These are phyloP conservation scores for Lagenaria siceraria DNA, from an alignment of 306 rosid species.

Conservation along the genomic window DNA sequence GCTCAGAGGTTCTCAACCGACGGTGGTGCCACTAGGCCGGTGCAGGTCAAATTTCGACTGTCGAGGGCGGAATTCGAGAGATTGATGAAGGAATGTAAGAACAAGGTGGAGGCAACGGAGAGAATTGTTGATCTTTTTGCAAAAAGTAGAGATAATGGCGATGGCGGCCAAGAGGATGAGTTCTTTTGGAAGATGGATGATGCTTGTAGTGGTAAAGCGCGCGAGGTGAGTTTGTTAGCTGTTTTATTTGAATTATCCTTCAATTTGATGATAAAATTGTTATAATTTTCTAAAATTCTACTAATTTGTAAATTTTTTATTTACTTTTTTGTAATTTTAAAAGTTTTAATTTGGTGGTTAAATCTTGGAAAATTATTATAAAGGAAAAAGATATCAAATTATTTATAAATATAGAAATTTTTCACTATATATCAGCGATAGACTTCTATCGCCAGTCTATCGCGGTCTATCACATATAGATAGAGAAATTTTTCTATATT, in stretches of 20 bases:
- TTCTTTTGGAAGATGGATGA: neutral
- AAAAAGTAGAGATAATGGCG: neutral
- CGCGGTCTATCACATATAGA: too few relatives aligned
- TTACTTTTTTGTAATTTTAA: too few relatives aligned
- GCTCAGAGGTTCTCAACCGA: neutral
- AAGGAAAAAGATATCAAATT: too few relatives aligned
- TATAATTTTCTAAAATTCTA: neutral
- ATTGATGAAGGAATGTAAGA: conserved; percentile 50
- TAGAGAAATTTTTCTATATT: too few relatives aligned
- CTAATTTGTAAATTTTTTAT: neutral
- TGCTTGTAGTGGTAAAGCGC: neutral
- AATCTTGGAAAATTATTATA: too few relatives aligned
- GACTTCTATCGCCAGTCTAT: too few relatives aligned
- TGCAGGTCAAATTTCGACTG: conserved; percentile 45
- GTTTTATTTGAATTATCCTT: neutral
- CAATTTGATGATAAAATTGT: neutral
- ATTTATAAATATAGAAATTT: too few relatives aligned
- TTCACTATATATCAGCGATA: too few relatives aligned
- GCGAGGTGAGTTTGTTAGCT: neutral
- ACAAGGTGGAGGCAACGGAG: conserved; percentile 41
- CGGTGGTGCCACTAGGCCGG: conserved; percentile 6
- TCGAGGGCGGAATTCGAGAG: conserved; percentile 50
- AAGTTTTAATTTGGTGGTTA: neutral
- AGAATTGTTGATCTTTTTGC: conserved; percentile 19
- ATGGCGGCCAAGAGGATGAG: neutral